phyloP scores from a whole-genome alignment of 306 rosid genomes.

The Cucumis hystrix region DNA sequence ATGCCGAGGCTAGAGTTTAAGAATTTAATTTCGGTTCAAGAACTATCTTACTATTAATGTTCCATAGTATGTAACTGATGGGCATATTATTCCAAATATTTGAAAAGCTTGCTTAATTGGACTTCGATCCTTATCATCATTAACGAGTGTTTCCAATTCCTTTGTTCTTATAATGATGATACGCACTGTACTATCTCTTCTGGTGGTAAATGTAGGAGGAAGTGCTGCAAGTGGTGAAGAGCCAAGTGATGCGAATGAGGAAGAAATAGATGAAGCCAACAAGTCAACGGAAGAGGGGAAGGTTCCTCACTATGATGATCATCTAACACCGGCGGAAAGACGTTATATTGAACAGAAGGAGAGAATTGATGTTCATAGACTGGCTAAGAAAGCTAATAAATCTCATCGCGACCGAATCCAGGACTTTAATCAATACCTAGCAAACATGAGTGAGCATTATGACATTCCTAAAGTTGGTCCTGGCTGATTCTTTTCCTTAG shows the following conservation, averaged over 20 bases:
- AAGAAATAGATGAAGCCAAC: conserved; percentile 29
- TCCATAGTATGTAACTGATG: neutral
- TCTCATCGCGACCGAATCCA: conserved; percentile 96
- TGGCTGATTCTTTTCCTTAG: conserved; percentile 24
- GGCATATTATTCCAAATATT: neutral
- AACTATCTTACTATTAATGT: neutral
- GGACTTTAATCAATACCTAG: conserved; percentile 91
- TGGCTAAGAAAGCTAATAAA: conserved; percentile 74
- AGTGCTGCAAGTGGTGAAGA: conserved; percentile 47
- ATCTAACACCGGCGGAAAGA: conserved; percentile 81
- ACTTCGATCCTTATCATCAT: neutral
- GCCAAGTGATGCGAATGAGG: conserved; percentile 28
- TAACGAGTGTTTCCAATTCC: neutral
- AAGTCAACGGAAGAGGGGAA: conserved; percentile 40
- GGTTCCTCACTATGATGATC: conserved; percentile 43
- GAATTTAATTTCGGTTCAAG: neutral
- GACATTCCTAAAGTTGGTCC: conserved; percentile 98
- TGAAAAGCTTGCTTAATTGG: neutral
- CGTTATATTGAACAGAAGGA: conserved; percentile 90
- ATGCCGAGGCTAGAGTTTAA: neutral
- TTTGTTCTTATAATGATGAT: neutral
- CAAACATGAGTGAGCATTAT: conserved; percentile 98
- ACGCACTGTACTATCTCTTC: neutral
- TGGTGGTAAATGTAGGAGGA: conserved; percentile 12
- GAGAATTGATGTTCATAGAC: conserved; percentile 56